Conservation (phyloP, 495 filamentous ascomycete species). For the Penicillium antarcticum region DNA sequence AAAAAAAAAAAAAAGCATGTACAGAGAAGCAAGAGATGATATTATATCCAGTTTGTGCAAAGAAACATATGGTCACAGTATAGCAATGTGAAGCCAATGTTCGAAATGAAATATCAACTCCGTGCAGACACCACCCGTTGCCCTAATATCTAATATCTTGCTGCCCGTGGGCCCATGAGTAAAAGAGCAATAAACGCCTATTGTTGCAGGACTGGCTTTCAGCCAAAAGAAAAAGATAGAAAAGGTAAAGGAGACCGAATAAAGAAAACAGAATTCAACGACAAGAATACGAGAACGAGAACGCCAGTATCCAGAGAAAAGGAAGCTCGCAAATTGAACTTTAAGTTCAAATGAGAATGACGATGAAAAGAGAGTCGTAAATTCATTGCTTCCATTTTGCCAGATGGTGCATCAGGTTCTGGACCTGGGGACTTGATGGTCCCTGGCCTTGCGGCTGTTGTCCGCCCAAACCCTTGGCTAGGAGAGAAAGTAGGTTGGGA, state of each 20-base stretch:
- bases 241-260: conserved; percentile 6
- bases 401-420: conserved; percentile 61
- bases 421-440: conserved; percentile 44
- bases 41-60: conserved; percentile 17
- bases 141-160: conserved; percentile 23
- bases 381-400: conserved; percentile 58
- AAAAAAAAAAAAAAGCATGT: neutral
- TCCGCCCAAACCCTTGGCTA: conserved; percentile 39
- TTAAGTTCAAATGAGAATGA: conserved; percentile 4
- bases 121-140: conserved; percentile 12
- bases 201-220: conserved; percentile 15
- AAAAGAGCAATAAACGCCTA: conserved; percentile 17
- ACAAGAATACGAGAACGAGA: conserved; percentile 13
- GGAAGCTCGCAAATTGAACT: conserved; percentile 1
- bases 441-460: conserved; percentile 42
- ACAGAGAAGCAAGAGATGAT: neutral
- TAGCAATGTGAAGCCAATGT: neutral
- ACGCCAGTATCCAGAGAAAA: conserved; percentile 20
- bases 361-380: conserved; percentile 24
- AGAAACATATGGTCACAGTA: conserved; percentile 1
- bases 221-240: conserved; percentile 11
- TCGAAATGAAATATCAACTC: conserved; percentile 13
- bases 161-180: conserved; percentile 5
- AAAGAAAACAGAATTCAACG: conserved; percentile 1
- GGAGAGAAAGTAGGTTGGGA: conserved; percentile 43